Conservation (phyloP, 2,329 filamentous ascomycete species). For the Ophiostoma himal-ulmi region DNA sequence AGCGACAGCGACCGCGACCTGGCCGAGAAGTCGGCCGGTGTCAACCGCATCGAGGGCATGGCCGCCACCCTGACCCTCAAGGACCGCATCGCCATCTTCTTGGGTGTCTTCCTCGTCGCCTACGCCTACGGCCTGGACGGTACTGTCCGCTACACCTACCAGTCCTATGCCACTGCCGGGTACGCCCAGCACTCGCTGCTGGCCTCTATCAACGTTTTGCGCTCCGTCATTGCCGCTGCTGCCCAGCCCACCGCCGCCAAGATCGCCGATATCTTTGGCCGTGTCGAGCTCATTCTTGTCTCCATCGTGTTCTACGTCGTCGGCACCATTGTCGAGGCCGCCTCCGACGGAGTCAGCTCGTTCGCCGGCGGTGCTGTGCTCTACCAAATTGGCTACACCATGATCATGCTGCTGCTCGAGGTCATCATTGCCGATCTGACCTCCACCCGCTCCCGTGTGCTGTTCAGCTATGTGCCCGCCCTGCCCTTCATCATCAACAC, state of each 20-base stretch:
- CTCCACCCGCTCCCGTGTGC: conserved; percentile 55
- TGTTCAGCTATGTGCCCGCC: conserved; percentile 61
- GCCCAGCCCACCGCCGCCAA: conserved; percentile 50
- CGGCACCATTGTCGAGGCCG: conserved; percentile 49
- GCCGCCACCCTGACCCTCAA: conserved; percentile 44
- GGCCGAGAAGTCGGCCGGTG: conserved; percentile 43
- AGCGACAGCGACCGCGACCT: not conserved
- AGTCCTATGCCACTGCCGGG: conserved; percentile 48
- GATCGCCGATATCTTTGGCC: conserved; percentile 57
- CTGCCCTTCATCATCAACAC: conserved; percentile 56
- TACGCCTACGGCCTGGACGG: conserved; percentile 60
- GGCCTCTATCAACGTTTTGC: conserved; percentile 46
- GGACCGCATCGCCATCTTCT: conserved; percentile 49
- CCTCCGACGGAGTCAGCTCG: conserved; percentile 40
- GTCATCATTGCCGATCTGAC: conserved; percentile 60
- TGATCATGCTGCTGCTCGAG: conserved; percentile 55
- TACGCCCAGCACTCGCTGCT: conserved; percentile 50
- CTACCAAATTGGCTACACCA: conserved; percentile 60
- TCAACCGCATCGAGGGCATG: conserved; percentile 54
- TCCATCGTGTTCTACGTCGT: conserved; percentile 44
- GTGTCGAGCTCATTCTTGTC: conserved; percentile 51
- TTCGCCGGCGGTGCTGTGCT: conserved; percentile 55
- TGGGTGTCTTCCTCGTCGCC: conserved; percentile 56
- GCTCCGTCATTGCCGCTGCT: conserved; percentile 31
- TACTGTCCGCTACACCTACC: conserved; percentile 50